phyloP scores from a whole-genome alignment of 805 yeast genomes.

The Candida railenensis region DNA sequence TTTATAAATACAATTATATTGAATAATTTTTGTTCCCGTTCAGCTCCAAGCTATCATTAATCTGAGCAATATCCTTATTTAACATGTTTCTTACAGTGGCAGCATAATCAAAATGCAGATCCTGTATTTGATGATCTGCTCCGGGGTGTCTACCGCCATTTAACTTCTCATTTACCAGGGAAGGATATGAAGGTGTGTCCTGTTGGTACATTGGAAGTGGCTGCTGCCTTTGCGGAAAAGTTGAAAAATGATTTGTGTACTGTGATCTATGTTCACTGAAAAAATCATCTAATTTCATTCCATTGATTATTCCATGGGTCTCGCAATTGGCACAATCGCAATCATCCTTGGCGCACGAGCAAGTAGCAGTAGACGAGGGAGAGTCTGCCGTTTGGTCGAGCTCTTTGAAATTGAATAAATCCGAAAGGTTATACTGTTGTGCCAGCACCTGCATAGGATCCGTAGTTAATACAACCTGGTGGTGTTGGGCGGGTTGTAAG shows the following conservation, averaged over 20 bases:
- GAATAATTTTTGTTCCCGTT: neutral
- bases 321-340: slow-evolving; percentile 45
- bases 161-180: neutral
- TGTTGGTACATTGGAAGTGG: neutral
- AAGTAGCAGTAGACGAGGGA: slow-evolving; percentile 10
- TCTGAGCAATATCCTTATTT: neutral
- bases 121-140: neutral
- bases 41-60: neutral
- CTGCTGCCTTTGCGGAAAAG: neutral
- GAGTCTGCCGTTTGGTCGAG: neutral
- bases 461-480: neutral
- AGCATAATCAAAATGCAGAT: neutral
- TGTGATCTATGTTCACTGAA: slow-evolving; percentile 14
- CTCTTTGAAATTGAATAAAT: neutral
- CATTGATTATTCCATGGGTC: slow-evolving; percentile 45
- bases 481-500: neutral
- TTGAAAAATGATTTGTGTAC: neutral
- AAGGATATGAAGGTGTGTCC: neutral
- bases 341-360: slow-evolving; percentile 25
- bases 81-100: neutral
- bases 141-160: too few relatives aligned
- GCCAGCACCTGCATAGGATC: neutral
- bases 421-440: neutral
- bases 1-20: neutral
- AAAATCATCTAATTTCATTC: slow-evolving; percentile 38